Evolutionary conservation across 202 grass and related monocot species (phyloP).

Genomic region (Elaeis oleifera): DNA sequence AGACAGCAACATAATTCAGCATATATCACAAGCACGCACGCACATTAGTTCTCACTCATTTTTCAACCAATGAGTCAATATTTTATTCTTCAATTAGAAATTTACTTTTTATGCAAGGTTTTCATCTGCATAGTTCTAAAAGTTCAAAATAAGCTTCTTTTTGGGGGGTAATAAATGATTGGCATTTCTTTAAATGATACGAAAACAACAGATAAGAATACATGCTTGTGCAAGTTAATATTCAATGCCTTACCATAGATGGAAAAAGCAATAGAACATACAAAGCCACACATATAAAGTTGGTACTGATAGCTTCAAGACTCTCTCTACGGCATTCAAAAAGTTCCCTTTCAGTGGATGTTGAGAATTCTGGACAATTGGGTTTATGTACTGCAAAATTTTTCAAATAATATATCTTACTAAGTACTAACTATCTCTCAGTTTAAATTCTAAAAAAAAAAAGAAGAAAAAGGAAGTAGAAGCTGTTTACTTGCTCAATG

Average conservation of each 20-base stretch:
- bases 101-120: too few species aligned
- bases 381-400: conserved; percentile 83
- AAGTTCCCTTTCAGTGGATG: conserved; percentile 86
- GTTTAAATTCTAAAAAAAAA: not conserved
- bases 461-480: too few species aligned
- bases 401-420: not conserved
- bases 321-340: conserved; percentile 91
- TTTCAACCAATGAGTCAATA: too few species aligned
- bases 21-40: too few species aligned
- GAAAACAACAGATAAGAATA: not conserved
- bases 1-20: too few species aligned
- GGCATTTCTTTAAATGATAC: not conserved
- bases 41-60: too few species aligned
- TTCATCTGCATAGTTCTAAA: too few species aligned
- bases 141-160: too few species aligned
- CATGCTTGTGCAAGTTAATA: not conserved
- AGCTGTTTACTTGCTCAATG: conserved; percentile 73
- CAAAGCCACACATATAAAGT: conserved; percentile 98
- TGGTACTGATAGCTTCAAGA: conserved; percentile 90
- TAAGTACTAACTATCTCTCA: too few species aligned
- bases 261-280: conserved; percentile 99
- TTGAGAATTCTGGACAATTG: conserved; percentile 94
- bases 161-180: too few species aligned
- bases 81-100: too few species aligned
- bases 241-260: conserved; percentile 68